Conservation (phyloP, 805 yeast species). For the Hanseniaspora taiwanica region DNA sequence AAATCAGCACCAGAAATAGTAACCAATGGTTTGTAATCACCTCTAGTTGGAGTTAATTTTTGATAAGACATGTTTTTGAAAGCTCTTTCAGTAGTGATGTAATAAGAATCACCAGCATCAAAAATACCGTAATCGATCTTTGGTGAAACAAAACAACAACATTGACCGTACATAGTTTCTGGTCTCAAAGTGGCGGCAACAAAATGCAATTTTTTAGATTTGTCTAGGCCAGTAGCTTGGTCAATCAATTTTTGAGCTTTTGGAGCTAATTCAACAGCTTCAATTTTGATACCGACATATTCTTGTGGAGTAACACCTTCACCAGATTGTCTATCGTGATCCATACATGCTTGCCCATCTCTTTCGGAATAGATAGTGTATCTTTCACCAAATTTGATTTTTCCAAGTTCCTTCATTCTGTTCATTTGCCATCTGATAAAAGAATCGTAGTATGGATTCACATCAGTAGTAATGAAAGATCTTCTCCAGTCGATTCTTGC, state of each 20-base stretch:
- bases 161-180: slow-evolving; percentile 98
- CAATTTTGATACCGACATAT: slow-evolving; percentile 84
- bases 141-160: slow-evolving; percentile 95
- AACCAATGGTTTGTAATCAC: slow-evolving; percentile 49
- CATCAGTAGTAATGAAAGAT: slow-evolving; percentile 87
- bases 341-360: slow-evolving; percentile 99
- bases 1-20: slow-evolving; percentile 56
- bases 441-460: slow-evolving; percentile 88
- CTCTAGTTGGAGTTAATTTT: slow-evolving; percentile 81
- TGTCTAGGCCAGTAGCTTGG: slow-evolving; percentile 23
- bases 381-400: slow-evolving; percentile 96
- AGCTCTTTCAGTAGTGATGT: slow-evolving; percentile 85
- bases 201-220: slow-evolving; percentile 55
- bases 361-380: slow-evolving; percentile 94
- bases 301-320: slow-evolving; percentile 97
- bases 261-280: slow-evolving; percentile 43
- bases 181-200: slow-evolving; percentile 98
- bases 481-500: slow-evolving; percentile 98
- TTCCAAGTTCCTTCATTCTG: slow-evolving; percentile 68
- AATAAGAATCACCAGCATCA: slow-evolving; percentile 66
- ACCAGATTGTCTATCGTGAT: slow-evolving; percentile 94
- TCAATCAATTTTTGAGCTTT: slow-evolving; percentile 27
- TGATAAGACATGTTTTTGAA: slow-evolving; percentile 96
- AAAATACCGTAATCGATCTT: slow-evolving; percentile 85
- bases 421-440: slow-evolving; percentile 96